A percentile compares a stretch with the other conserved stretches of the same genome.
phyloP scores from a whole-genome alignment of 768 basidiomycete species.

The Saitozyma podzolica region DNA sequence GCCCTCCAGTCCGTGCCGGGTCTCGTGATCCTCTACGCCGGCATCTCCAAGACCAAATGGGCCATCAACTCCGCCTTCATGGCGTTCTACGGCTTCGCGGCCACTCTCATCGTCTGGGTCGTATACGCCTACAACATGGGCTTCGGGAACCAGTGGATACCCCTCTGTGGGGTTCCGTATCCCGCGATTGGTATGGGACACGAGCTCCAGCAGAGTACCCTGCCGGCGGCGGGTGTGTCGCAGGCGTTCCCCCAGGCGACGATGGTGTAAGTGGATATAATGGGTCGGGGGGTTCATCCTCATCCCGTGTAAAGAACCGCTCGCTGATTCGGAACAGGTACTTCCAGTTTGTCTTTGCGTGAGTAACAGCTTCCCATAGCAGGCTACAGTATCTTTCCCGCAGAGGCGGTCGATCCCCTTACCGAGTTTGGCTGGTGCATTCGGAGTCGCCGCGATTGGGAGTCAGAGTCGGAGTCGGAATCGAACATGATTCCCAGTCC shows the following conservation, averaged over 20 bases:
- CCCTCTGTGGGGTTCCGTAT: slow-evolving; percentile 3
- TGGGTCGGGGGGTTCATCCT: too few species aligned
- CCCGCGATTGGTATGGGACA: slow-evolving; percentile 1
- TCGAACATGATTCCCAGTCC: too few species aligned
- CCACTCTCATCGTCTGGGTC: slow-evolving; percentile 7
- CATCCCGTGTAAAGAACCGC: not conserved
- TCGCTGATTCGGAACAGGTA: not conserved
- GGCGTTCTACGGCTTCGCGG: slow-evolving; percentile 7
- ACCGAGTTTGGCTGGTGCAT: too few species aligned
- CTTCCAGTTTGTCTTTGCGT: slow-evolving; percentile 7
- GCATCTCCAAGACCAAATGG: slow-evolving; percentile 10
- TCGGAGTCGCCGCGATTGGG: too few species aligned
- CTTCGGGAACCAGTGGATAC: slow-evolving; percentile 7
- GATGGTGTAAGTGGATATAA: slow-evolving; percentile 7
- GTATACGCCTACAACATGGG: slow-evolving; percentile 10
- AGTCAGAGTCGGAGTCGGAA: too few species aligned
- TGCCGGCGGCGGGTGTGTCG: not conserved
- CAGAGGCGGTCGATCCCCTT: too few species aligned
- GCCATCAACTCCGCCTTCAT: slow-evolving; percentile 8
- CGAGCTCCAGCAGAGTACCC: slow-evolving; percentile 1
- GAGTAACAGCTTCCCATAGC: too few species aligned
- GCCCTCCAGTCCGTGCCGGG: slow-evolving; percentile 5
- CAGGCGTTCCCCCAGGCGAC: slow-evolving; percentile 3
- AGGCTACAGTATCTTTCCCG: too few species aligned
- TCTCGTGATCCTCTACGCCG: slow-evolving; percentile 5